These are phyloP conservation scores for Phytopythium sindhum DNA, from an alignment of 352 stramenopile genomes.

Conservation along the genomic window DNA sequence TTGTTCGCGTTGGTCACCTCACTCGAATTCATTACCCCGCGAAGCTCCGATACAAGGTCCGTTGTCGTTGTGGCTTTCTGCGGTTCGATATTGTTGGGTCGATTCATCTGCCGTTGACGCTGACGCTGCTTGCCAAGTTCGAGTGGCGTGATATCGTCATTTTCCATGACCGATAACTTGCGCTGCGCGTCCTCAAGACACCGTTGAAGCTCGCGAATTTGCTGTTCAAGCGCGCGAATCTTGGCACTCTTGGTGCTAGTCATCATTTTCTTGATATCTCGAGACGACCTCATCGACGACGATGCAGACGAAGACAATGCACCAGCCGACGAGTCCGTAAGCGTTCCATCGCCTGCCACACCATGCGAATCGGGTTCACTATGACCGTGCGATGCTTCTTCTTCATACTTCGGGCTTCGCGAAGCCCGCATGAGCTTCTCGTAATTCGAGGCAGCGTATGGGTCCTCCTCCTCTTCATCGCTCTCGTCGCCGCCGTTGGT, in stretches of 20 bases:
- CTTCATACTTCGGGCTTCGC: slow-evolving; percentile 11
- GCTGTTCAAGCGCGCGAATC: slow-evolving; percentile 55
- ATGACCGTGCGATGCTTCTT: not conserved
- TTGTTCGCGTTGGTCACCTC: slow-evolving; percentile 35
- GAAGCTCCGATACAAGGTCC: slow-evolving; percentile 51
- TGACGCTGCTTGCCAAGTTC: slow-evolving; percentile 5
- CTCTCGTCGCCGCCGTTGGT: slow-evolving; percentile 10
- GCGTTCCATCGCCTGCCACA: slow-evolving; percentile 4
- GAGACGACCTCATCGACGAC: slow-evolving; percentile 4
- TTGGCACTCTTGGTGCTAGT: slow-evolving; percentile 31
- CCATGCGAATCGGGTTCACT: not conserved
- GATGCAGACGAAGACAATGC: slow-evolving; percentile 2
- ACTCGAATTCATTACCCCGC: slow-evolving; percentile 67
- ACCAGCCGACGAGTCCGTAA: slow-evolving; percentile 5
- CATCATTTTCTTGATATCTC: slow-evolving; percentile 21
- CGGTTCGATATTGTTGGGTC: not conserved
- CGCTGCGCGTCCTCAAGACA: slow-evolving; percentile 56
- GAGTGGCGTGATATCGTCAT: slow-evolving; percentile 41
- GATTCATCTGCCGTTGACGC: slow-evolving; percentile 1
- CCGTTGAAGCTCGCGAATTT: slow-evolving; percentile 58
- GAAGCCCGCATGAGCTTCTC: slow-evolving; percentile 51
- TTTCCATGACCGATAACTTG: slow-evolving; percentile 58
- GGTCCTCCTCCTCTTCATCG: slow-evolving; percentile 28
- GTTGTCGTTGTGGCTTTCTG: slow-evolving; percentile 31
- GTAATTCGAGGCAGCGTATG: slow-evolving; percentile 60